Base-by-base conservation (phyloP, 1,284 basidiomycete species). In the Boletus subluridellus region DNA sequence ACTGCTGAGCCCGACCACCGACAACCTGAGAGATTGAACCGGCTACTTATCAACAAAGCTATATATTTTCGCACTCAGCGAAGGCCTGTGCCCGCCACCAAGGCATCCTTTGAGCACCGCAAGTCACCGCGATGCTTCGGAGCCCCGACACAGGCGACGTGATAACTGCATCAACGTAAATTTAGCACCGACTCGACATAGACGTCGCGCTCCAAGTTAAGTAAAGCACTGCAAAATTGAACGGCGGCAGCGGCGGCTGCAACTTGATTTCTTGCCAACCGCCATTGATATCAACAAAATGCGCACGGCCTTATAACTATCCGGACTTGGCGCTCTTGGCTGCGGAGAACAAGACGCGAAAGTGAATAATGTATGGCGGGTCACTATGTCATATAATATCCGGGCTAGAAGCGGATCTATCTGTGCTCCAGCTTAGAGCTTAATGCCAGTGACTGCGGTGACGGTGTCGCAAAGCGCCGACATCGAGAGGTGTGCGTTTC, bases 141-240 rank as follows among this genome's bases (percentile, higher is more conserved):
- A 55, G 38, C 14, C 35, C 34, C 47, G 51, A 56, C 60, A 61
- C 58, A 56, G 62, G 57, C 41, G 49, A 45, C 15, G 15, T 49
- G 60, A 59, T 48, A 38, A 8, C 10, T 21, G 21, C 24, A 14
- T 15, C 21, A 21, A 5, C 35, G 34, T 11, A 37, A 24, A 21
- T 5, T 17, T 12, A 15, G 21, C 37, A 37, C 56, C 10, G 56
- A 26, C 17, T 15, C 12, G 6, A 24, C 55, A 1, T 49, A 1
- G 12, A 38, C 26, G 14, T 34, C 38, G 32, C 12, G 3, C 24
- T 26, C 17, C 26, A n/a, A 47, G 5, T 26, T 10, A 4, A 46
- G 21, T 21, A 21, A 21, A 47, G 30, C n/a, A 38, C 47, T 38
- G 32, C 30, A 21, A 7, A 12, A 21, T n/a, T 7, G 17, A 30